Evolutionary conservation across 345 rosid species (phyloP).

Genomic region (Crucihimalaya himalaica): DNA sequence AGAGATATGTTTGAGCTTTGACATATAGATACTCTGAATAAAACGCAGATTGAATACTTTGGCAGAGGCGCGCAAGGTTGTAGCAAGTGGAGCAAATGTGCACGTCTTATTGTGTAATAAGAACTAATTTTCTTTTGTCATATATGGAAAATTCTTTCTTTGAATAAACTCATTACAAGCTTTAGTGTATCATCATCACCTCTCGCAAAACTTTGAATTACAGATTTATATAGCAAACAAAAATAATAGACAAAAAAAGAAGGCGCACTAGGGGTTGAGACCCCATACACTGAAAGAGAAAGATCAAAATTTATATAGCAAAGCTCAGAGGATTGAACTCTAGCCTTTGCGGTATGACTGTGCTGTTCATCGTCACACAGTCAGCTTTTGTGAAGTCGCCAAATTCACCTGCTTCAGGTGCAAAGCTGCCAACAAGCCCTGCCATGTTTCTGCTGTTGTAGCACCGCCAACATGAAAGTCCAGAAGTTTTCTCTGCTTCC

Average conservation of each 20-base stretch:
- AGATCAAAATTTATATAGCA: conserved; percentile 43
- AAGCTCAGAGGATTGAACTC: conserved; percentile 7
- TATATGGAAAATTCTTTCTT: neutral
- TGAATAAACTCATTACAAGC: conserved; percentile 30
- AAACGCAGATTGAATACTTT: neutral
- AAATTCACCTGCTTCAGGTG: conserved; percentile 64
- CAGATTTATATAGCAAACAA: conserved; percentile 17
- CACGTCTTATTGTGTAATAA: neutral
- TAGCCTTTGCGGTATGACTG: neutral
- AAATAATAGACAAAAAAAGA: neutral
- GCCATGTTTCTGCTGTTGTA: conserved; percentile 77
- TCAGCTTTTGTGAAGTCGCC: conserved; percentile 57
- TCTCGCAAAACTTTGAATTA: conserved; percentile 32
- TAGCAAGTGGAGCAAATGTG: neutral
- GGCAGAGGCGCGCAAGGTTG: neutral
- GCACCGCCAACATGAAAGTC: conserved; percentile 68
- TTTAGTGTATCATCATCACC: conserved; percentile 18
- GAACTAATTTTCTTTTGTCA: neutral
- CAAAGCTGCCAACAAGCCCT: conserved; percentile 76
- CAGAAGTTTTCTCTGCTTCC: conserved; percentile 72
- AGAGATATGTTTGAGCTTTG: neutral
- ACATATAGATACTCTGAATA: too few species aligned
- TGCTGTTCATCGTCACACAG: conserved; percentile 40
- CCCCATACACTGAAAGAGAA: conserved; percentile 26
- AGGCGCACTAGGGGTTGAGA: neutral